Conservation (phyloP, 495 filamentous ascomycete genomes). For the Penicillium lagena region DNA sequence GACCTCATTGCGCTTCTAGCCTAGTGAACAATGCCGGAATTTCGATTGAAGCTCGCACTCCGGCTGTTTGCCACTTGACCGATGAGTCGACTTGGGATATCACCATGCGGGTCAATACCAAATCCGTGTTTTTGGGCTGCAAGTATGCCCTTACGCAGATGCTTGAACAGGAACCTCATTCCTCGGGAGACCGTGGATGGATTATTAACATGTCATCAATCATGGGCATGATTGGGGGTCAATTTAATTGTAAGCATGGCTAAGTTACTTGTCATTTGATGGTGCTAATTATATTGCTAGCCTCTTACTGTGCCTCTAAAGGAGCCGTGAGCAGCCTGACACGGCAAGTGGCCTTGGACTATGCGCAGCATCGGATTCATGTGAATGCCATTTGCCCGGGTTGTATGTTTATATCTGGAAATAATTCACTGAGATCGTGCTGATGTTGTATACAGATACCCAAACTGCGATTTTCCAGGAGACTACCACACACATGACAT, state of each 20-base stretch:
- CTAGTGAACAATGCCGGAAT: slow-evolving; percentile 51
- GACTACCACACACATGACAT: neutral
- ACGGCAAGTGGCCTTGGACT: slow-evolving; percentile 41
- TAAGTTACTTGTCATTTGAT: no score
- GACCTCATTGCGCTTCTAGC: slow-evolving; percentile 8
- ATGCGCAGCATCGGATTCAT: slow-evolving; percentile 43
- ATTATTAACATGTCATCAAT: slow-evolving; percentile 46
- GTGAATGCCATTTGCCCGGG: slow-evolving; percentile 50
- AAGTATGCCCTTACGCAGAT: slow-evolving; percentile 44
- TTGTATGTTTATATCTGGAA: slow-evolving; percentile 23
- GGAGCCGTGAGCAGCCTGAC: slow-evolving; percentile 43
- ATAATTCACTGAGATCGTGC: neutral
- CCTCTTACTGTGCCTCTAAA: slow-evolving; percentile 44
- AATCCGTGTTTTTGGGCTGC: slow-evolving; percentile 42
- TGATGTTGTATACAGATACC: slow-evolving; percentile 8
- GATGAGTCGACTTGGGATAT: slow-evolving; percentile 30
- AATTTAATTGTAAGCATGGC: no score
- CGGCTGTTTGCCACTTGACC: slow-evolving; percentile 24
- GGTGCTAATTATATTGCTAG: slow-evolving; percentile 4
- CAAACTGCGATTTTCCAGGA: slow-evolving; percentile 16
- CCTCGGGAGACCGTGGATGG: slow-evolving; percentile 42
- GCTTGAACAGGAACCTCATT: slow-evolving; percentile 36
- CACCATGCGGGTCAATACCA: slow-evolving; percentile 35
- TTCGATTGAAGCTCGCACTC: slow-evolving; percentile 5
- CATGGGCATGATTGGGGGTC: slow-evolving; percentile 26